Base-by-base conservation (phyloP, 2,329 filamentous ascomycete genomes). In the Cordyceps militaris region DNA sequence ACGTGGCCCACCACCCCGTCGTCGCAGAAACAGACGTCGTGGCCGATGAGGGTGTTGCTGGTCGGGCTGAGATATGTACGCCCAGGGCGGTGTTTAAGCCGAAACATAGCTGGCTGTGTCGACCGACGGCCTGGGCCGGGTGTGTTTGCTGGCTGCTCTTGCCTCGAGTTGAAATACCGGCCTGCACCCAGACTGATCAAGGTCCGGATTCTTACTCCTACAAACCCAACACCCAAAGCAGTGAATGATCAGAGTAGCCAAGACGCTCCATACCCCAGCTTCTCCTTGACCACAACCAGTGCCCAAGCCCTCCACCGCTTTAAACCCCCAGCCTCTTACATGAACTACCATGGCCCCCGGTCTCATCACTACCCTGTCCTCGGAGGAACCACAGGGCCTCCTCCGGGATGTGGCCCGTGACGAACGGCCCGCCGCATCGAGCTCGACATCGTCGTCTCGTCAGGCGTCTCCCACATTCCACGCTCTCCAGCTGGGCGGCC, bases 1-100 rank as follows among this genome's bases (percentile, higher is more conserved):
- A 56, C 54, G 54, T 49, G 54, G 42, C 5, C 54, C 46, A 49
- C 44, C 24, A 55, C 53, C 53, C 36, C 44, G n/a, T 40, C 34
- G 30, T 44, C 11, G 7, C 38, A 54, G n/a, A 24, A 54, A 3
- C n/a, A n/a, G n/a, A n/a, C n/a, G n/a, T n/a, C n/a, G n/a, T n/a
- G n/a, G n/a, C n/a, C n/a, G n/a, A n/a, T n/a, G n/a, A n/a, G n/a
- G n/a, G n/a, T n/a, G n/a, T n/a, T n/a, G n/a, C n/a, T n/a, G n/a
- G n/a, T n/a, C n/a, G n/a, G n/a, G n/a, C n/a, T n/a, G n/a, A n/a
- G n/a, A n/a, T n/a, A n/a, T n/a, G n/a, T n/a, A n/a, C n/a, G n/a
- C n/a, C n/a, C n/a, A n/a, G n/a, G n/a, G n/a, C n/a, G n/a, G n/a
- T n/a, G n/a, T n/a, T n/a, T n/a, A n/a, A n/a, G n/a, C n/a, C n/a